Evolutionary conservation across 2,329 filamentous ascomycete species (phyloP).

Genomic region (Pseudogymnoascus sp.): DNA sequence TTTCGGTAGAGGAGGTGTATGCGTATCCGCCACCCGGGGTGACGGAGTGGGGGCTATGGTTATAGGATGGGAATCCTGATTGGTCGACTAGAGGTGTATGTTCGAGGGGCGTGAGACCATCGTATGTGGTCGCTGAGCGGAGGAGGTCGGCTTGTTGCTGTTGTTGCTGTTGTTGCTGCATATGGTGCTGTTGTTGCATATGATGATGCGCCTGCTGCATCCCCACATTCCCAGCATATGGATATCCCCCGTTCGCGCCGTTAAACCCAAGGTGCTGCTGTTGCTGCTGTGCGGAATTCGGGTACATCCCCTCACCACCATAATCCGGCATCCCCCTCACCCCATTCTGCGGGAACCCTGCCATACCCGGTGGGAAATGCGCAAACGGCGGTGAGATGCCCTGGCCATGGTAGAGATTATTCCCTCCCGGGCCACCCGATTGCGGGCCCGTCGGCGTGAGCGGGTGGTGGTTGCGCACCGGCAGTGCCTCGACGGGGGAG

Average conservation of each 20-base stretch:
- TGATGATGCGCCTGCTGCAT: neutral
- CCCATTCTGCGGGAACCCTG: neutral
- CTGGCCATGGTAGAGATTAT: neutral
- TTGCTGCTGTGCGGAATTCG: neutral
- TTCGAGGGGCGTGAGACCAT: neutral
- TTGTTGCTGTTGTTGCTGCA: neutral
- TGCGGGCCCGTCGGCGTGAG: neutral
- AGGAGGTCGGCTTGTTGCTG: neutral
- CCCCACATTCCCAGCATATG: neutral
- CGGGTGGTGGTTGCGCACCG: constrained; percentile 32
- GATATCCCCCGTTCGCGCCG: neutral
- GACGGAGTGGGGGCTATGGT: neutral
- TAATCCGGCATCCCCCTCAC: neutral
- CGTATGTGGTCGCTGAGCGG: neutral
- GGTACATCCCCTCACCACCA: neutral
- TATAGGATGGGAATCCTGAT: neutral
- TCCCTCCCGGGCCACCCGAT: neutral
- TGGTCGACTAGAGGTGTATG: neutral
- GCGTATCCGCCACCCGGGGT: neutral
- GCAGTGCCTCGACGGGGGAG: constrained; percentile 52
- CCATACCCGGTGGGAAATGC: neutral
- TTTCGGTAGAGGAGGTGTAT: neutral
- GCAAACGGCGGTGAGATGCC: neutral
- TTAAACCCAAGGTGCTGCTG: neutral
- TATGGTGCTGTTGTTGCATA: neutral